These are phyloP conservation scores for Echria macrotheca DNA, from an alignment of 495 filamentous ascomycete species.

Conservation along the genomic window DNA sequence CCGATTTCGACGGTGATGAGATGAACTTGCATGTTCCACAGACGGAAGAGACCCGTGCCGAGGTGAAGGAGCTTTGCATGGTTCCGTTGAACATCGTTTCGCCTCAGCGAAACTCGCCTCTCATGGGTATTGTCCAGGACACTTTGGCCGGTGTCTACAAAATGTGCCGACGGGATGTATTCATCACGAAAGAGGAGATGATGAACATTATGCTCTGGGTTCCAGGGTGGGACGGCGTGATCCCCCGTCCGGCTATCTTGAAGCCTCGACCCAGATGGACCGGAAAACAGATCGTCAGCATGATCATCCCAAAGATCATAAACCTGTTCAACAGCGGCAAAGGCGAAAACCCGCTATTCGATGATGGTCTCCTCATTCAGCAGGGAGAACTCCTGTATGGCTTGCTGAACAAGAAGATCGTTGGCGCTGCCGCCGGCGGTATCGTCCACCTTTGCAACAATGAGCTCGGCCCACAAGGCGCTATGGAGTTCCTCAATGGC, in stretches of 20 bases:
- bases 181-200: conserved; percentile 81
- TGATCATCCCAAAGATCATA: conserved; percentile 81
- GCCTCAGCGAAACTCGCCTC: conserved; percentile 89
- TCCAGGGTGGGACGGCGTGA: conserved; percentile 92
- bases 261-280: conserved; percentile 93
- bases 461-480: conserved; percentile 76
- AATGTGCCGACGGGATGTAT: conserved; percentile 86
- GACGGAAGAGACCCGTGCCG: conserved; percentile 92
- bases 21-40: conserved; percentile 99
- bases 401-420: conserved; percentile 85
- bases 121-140: conserved; percentile 99
- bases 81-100: conserved; percentile 97
- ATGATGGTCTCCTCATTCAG: conserved; percentile 77
- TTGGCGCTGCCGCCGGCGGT: conserved; percentile 79
- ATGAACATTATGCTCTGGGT: conserved; percentile 98
- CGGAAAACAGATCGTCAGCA: conserved; percentile 95
- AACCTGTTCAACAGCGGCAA: conserved; percentile 65
- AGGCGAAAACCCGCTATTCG: conserved; percentile 59
- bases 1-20: conserved; percentile 98
- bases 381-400: conserved; percentile 88
- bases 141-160: conserved; percentile 96
- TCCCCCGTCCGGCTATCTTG: conserved; percentile 83
- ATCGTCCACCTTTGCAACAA: conserved; percentile 96
- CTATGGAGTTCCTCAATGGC: conserved; percentile 92
- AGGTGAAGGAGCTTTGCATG: conserved; percentile 89